These are phyloP conservation scores for Serpula lacrymans DNA, from an alignment of 768 basidiomycete genomes.

Conservation along the genomic window DNA sequence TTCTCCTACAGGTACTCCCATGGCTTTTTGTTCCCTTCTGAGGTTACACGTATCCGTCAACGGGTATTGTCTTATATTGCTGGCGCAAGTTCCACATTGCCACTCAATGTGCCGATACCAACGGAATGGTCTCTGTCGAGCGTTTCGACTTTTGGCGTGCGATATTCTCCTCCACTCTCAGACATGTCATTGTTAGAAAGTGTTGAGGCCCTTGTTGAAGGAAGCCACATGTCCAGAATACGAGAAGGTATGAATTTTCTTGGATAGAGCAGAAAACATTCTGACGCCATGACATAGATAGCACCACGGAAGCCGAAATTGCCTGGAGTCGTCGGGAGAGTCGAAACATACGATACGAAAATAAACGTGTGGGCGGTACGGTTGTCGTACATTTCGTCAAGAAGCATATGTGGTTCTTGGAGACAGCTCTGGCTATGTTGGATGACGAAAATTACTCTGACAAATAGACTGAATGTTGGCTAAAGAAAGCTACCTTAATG, in stretches of 20 bases:
- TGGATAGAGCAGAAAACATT: conserved; percentile 1
- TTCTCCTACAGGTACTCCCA: conserved; percentile 72
- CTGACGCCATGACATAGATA: conserved; percentile 36
- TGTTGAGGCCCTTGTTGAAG: conserved; percentile 92
- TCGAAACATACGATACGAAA: conserved; percentile 57
- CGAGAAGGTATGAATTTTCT: conserved; percentile 49
- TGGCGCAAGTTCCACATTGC: conserved; percentile 29
- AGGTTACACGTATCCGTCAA: conserved; percentile 65
- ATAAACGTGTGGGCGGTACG: conserved; percentile 82
- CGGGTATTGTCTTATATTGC: conserved; percentile 53
- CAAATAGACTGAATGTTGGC: conserved; percentile 7
- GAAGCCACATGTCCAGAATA: conserved; percentile 75
- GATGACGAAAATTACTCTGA: conserved; percentile 74
- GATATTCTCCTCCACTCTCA: conserved; percentile 67
- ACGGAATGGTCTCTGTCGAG: conserved; percentile 73
- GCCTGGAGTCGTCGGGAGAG: conserved; percentile 78
- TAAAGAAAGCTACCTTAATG: no score
- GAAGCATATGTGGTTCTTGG: conserved; percentile 94
- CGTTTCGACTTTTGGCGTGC: conserved; percentile 79
- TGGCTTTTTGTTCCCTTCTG: conserved; percentile 92
- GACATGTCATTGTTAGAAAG: conserved; percentile 66
- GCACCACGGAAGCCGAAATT: conserved; percentile 54
- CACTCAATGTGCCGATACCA: conserved; percentile 39
- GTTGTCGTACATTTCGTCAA: conserved; percentile 97
- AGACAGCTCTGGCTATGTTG: conserved; percentile 85